Evolutionary conservation across 139 green algal genomes (phyloP).

Genomic region (Tetradesmus lagerheimii): DNA sequence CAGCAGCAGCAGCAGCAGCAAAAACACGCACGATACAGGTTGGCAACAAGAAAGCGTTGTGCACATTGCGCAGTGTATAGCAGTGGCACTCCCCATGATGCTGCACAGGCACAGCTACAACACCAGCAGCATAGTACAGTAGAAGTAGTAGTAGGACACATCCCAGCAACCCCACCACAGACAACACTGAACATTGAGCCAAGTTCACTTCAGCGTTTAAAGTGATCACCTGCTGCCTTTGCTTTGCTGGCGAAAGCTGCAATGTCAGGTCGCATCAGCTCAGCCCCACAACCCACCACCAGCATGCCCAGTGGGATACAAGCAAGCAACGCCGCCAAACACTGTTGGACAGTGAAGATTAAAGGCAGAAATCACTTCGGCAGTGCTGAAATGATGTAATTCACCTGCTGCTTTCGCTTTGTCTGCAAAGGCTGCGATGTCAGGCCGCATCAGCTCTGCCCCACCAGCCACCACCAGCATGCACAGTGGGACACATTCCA

Average conservation of each 20-base stretch:
- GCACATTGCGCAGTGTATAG: not conserved
- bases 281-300: not conserved
- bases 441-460: slow-evolving; percentile 26
- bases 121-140: not conserved
- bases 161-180: too few relatives aligned
- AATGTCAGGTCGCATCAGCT: slow-evolving; percentile 39
- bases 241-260: slow-evolving; percentile 4
- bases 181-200: too few relatives aligned
- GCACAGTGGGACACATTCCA: not conserved
- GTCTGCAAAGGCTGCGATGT: slow-evolving; percentile 29
- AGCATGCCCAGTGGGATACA: not conserved
- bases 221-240: slow-evolving; percentile 2
- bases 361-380: too few relatives aligned
- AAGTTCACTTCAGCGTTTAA: too few relatives aligned
- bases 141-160: too few relatives aligned
- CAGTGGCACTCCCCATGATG: not conserved
- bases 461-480: slow-evolving; percentile 5
- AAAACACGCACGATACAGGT: not conserved
- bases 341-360: too few relatives aligned
- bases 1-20: not conserved
- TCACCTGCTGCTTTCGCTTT: slow-evolving; percentile 7
- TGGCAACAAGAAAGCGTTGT: too few relatives aligned
- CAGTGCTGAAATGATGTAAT: too few relatives aligned
- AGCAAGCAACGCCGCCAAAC: too few relatives aligned
- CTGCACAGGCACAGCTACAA: not conserved